Evolutionary conservation across 495 filamentous ascomycete genomes (phyloP).

Genomic region (Xylona heveae): DNA sequence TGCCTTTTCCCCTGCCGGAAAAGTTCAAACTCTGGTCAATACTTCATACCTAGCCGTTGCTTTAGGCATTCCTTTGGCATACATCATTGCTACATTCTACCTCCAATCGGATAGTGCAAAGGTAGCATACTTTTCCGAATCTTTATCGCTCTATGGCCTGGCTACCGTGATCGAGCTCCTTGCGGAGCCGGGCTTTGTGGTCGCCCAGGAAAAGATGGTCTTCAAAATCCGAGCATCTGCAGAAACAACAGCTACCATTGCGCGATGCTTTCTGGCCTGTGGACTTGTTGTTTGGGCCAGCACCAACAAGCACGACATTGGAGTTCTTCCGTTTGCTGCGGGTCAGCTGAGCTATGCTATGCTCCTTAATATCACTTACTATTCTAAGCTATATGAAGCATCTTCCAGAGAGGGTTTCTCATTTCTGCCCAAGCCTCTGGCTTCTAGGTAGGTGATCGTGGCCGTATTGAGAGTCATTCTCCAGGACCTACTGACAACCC

Average conservation of each 20-base stretch:
- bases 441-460: slow-evolving; percentile 18
- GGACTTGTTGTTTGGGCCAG: slow-evolving; percentile 35
- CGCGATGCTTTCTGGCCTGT: slow-evolving; percentile 54
- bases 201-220: slow-evolving; percentile 57
- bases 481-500: not conserved
- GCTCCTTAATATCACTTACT: slow-evolving; percentile 45
- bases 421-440: slow-evolving; percentile 24
- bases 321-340: slow-evolving; percentile 72
- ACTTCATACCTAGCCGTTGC: slow-evolving; percentile 58
- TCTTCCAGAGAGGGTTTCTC: slow-evolving; percentile 32
- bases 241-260: slow-evolving; percentile 57
- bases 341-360: slow-evolving; percentile 65
- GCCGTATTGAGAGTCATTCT: slow-evolving; percentile 5
- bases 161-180: slow-evolving; percentile 64
- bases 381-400: slow-evolving; percentile 21
- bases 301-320: slow-evolving; percentile 25
- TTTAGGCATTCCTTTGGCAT: slow-evolving; percentile 43
- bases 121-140: slow-evolving; percentile 36
- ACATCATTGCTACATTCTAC: slow-evolving; percentile 43
- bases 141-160: slow-evolving; percentile 47
- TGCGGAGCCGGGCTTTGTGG: slow-evolving; percentile 66
- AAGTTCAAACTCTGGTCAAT: slow-evolving; percentile 59
- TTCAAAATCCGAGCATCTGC: slow-evolving; percentile 62
- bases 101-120: slow-evolving; percentile 29
- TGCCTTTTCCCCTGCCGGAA: slow-evolving; percentile 7